Conservation (phyloP, 176 grass and related monocot genomes). For the Bonia amplexicaulis region DNA sequence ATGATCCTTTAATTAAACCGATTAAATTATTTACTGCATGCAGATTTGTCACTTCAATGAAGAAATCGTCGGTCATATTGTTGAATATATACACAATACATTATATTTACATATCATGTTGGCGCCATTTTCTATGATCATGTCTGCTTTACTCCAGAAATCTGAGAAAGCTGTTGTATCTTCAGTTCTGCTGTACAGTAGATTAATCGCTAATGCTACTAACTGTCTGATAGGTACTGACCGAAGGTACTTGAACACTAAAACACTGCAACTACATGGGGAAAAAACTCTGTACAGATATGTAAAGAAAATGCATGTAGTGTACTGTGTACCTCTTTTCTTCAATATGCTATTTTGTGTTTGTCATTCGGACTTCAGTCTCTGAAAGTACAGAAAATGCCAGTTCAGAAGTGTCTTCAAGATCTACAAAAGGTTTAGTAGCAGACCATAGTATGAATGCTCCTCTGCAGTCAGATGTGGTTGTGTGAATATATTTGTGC, state of each 20-base stretch:
- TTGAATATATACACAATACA: neutral
- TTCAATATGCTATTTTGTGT: neutral
- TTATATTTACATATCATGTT: neutral
- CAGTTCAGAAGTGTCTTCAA: neutral
- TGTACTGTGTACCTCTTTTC: neutral
- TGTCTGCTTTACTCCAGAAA: neutral
- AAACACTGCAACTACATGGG: neutral
- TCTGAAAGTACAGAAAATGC: neutral
- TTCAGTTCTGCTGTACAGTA: neutral
- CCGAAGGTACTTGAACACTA: neutral
- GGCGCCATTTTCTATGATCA: neutral
- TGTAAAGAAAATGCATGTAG: neutral
- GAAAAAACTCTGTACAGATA: neutral
- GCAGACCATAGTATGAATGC: neutral
- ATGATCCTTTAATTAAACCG: conserved; percentile 3
- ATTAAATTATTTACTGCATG: conserved; percentile 30
- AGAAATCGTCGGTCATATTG: conserved; percentile 6
- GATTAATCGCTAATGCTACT: neutral
- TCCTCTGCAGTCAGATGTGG: neutral
- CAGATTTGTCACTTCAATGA: neutral
- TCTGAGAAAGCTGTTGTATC: neutral
- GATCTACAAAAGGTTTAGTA: neutral
- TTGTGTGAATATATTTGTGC: neutral
- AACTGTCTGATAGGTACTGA: neutral
- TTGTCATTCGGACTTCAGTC: neutral